Evolutionary conservation across 1,284 basidiomycete species (phyloP).

Genomic region (Crepidotus sp.): DNA sequence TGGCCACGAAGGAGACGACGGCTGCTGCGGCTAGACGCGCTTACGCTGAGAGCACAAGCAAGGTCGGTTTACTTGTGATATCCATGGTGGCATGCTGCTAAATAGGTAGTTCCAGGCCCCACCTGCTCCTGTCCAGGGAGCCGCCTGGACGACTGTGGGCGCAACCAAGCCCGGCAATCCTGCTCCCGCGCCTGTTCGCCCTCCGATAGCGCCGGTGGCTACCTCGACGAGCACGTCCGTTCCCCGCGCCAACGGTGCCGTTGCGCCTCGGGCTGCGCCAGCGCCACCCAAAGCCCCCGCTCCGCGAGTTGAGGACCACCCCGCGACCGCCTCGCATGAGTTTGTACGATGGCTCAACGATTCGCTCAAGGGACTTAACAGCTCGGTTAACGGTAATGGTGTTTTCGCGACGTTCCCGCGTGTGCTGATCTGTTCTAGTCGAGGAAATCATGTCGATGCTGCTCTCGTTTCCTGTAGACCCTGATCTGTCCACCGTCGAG

Average conservation of each 20-base stretch:
- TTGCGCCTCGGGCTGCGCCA: constrained; percentile 26
- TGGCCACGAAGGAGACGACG: constrained; percentile 50
- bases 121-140: constrained; percentile 31
- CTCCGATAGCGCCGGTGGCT: constrained; percentile 23
- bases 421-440: constrained; percentile 38
- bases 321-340: constrained; percentile 69
- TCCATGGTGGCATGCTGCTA: constrained; percentile 1
- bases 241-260: constrained; percentile 30
- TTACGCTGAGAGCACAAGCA: constrained; percentile 73
- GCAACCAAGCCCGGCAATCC: constrained; percentile 43
- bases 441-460: constrained; percentile 93
- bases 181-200: constrained; percentile 28
- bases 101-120: constrained; percentile 22
- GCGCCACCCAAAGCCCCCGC: constrained; percentile 28
- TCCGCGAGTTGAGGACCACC: constrained; percentile 49
- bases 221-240: constrained; percentile 21
- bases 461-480: constrained; percentile 83
- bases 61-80: constrained; percentile 37
- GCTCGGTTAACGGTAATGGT: constrained; percentile 67
- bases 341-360: constrained; percentile 91
- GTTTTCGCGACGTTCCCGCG: constrained; percentile 11
- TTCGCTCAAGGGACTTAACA: constrained; percentile 80
- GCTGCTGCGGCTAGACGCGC: constrained; percentile 55
- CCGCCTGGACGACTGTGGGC: constrained; percentile 84
- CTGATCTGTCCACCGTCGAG: constrained; percentile 73